Base-by-base conservation (phyloP, 2,329 filamentous ascomycete species). In the Penicillium thymicola region DNA sequence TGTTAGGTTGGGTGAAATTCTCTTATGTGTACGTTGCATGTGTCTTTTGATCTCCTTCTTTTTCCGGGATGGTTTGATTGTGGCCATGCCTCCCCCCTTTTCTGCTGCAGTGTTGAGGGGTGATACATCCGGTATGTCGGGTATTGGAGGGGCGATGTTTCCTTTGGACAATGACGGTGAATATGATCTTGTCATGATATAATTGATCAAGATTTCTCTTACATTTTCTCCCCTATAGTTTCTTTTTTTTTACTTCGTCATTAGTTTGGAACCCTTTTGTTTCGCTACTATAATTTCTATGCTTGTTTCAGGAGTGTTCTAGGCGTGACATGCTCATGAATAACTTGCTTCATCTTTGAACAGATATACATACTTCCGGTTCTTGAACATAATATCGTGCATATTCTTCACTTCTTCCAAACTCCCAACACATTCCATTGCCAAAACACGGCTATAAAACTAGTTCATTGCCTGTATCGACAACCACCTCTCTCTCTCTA, bases 131-230 rank as follows among this genome's bases (percentile, higher is more conserved):
- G 34, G 40, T 30, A 43, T 61, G 49, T 61, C 55, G 58, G 63
- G 58, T 61, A 61, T 59, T 59, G 55, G 57, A 65, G 45, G 53
- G 55, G 52, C 51, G 47, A 46, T 38, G 45, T 45, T 41, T 56
- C 32, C 40, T 59, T 38, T 42, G 5, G 16, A 43, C 36, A 53
- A 49, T 43, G 18, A 57, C 45, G 49, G 44, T 55, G 55, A 45
- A 27, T 16, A 50, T 44, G 44, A 55, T 32, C 40, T 46, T 45
- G 56, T 23, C 47, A 36, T 52, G 51, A 56, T 61, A 65, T 64
- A 65, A 61, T 50, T 59, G 56, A 32, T 25, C 45, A 18, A 40
- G 28, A 11, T 55, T 21, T 38, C 43, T 32, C 27, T 38, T 51
- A 18, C 28, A 25, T 41, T 42, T 38, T 18, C 14, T 25, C 41